These are phyloP conservation scores for Xylariaceae sp. DNA, from an alignment of 2,329 filamentous ascomycete genomes.

Conservation along the genomic window DNA sequence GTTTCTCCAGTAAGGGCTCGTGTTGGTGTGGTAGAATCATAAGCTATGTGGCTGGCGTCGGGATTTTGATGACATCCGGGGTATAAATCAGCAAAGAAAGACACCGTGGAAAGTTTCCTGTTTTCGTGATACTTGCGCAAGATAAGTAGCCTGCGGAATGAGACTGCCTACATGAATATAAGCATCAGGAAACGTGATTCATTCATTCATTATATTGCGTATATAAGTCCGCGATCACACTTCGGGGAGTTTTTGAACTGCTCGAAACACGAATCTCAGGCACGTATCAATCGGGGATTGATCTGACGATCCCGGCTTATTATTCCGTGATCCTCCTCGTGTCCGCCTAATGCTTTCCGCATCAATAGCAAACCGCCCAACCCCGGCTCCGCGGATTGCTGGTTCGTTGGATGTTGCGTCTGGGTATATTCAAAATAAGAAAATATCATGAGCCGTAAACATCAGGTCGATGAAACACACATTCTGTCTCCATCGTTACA, in stretches of 20 bases:
- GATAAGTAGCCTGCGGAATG: constrained; percentile 11
- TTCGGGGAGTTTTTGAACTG: not conserved
- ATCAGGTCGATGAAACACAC: not conserved
- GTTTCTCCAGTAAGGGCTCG: not conserved
- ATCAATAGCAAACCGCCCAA: not conserved
- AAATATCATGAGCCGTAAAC: not conserved
- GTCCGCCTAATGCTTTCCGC: not conserved
- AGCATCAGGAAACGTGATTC: not conserved
- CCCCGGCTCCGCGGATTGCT: no score
- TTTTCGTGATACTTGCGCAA: not conserved
- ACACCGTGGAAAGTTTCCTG: not conserved
- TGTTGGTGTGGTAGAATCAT: not conserved
- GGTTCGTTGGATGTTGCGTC: no score
- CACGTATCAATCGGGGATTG: not conserved
- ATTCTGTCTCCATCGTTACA: no score
- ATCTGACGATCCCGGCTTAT: not conserved
- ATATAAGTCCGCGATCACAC: no score
- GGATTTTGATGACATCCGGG: constrained; percentile 2
- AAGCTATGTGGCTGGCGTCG: not conserved
- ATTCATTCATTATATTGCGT: no score
- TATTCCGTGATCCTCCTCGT: not conserved
- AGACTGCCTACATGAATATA: not conserved
- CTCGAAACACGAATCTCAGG: no score
- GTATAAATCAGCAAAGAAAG: not conserved
- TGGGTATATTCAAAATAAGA: no score